phyloP scores from a whole-genome alignment of 2,329 filamentous ascomycete species.

The Nectriaceae sp. region DNA sequence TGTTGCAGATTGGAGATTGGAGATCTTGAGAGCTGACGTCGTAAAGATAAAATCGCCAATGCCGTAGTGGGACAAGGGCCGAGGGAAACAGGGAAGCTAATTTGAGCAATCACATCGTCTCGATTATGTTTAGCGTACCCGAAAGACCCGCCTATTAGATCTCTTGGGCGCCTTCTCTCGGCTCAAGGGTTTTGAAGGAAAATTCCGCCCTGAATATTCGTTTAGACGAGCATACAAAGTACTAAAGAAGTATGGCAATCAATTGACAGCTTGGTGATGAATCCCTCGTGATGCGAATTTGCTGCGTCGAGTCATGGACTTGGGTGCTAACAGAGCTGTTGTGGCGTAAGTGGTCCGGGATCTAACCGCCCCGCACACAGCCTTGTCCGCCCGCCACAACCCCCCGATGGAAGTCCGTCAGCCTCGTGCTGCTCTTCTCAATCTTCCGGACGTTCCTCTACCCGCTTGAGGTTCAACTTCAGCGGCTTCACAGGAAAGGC shows the following conservation, averaged over 20 bases:
- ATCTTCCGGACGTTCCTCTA: background rate
- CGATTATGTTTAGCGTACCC: slow-evolving; percentile 31
- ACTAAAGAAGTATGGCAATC: background rate
- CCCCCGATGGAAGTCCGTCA: background rate
- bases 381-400: background rate
- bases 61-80: slow-evolving; percentile 8
- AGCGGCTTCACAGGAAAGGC: slow-evolving; percentile 2
- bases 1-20: slow-evolving; percentile 14
- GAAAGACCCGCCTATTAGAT: slow-evolving; percentile 27
- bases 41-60: slow-evolving; percentile 21
- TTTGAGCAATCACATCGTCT: slow-evolving; percentile 27
- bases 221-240: background rate
- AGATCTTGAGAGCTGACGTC: slow-evolving; percentile 12
- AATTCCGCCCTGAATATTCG: background rate
- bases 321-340: background rate
- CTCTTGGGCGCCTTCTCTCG: slow-evolving; percentile 27
- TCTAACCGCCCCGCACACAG: background rate
- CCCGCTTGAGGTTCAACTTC: background rate
- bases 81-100: slow-evolving; percentile 18
- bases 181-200: slow-evolving; percentile 38
- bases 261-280: background rate
- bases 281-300: background rate
- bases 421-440: background rate
- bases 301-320: background rate
- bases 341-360: background rate